Evolutionary conservation across 108 stramenopile species (phyloP), one percentile per base, ranked within the genome.

Genomic region (Aurantiochytrium sp.): DNA sequence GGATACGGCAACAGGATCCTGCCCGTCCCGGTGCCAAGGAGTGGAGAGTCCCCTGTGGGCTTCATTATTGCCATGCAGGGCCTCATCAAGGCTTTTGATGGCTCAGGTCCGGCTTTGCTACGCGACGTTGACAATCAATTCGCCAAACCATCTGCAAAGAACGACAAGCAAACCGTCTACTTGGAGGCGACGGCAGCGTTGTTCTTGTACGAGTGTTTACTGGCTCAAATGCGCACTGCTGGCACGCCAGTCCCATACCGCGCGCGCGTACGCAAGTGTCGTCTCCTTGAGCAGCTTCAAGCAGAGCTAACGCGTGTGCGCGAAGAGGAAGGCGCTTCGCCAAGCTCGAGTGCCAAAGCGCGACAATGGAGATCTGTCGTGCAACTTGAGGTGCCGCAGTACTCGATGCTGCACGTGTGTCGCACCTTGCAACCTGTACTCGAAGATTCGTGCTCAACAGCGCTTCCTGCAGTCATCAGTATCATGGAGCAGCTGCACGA

Each of bases 181-280:
- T 28, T 83, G 49, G 76, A 83, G 19, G 76, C 76, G 10, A 6
- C 45, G 19, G 76, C 49, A 53, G 76, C 76, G 12, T 23, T 25
- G 19, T 35, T 47, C 51, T 45, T 83, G 10, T 45, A 45, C 25
- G 76, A 83, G 4, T 47, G 49, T 18, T 6, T 83, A 6, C 49
- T 47, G n/a, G 76, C 76, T 0, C 76, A 83, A 2, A 8, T 83
- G 76, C 49, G 51, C 25, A 3, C 76, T 6, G 43, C 45, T 6
- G 51, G 25, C 12, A 83, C 76, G 6, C 76, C 76, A 6, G 12
- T 83, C n/a, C 23, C 76, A 23, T 83, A 83, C 23, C 45, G 76
- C 45, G 76, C 76, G 19, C 76, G 76, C 3, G 76, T 83, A 45
- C 76, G 76, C 51, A 83, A 83, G 76, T 83, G 76, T 45, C 45